A percentile compares a stretch with the other conserved stretches of the same genome.
phyloP scores from a whole-genome alignment of 768 basidiomycete species.

The Hygrophorus russula region DNA sequence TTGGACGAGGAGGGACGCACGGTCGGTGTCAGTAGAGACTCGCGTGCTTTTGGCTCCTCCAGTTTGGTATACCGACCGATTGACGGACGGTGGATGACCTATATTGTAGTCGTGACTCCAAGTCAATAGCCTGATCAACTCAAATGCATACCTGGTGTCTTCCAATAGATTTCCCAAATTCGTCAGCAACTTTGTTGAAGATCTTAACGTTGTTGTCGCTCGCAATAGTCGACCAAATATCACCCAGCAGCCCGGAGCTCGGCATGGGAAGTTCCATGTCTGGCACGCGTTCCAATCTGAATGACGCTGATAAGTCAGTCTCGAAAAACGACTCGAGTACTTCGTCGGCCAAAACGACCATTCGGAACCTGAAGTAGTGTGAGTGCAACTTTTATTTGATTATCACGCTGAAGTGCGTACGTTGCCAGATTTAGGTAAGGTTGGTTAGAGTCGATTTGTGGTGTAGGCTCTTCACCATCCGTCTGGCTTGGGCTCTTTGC shows the following conservation, averaged over 20 bases:
- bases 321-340: conserved; percentile 96
- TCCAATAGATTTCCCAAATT: conserved; percentile 89
- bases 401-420: conserved; percentile 25
- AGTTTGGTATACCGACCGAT: conserved; percentile 78
- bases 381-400: background rate
- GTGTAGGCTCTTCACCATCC: conserved; percentile 27
- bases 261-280: conserved; percentile 54
- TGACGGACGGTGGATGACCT: conserved; percentile 70
- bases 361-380: conserved; percentile 65
- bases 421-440: conserved; percentile 91
- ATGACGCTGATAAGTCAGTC: conserved; percentile 80
- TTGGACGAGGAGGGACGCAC: conserved; percentile 52
- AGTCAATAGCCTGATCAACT: conserved; percentile 1
- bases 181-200: conserved; percentile 88
- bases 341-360: conserved; percentile 97
- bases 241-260: conserved; percentile 60
- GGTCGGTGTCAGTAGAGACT: conserved; percentile 68
- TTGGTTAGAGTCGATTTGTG: conserved; percentile 57
- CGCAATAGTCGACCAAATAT: conserved; percentile 82
- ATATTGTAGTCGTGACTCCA: background rate
- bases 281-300: conserved; percentile 62
- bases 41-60: conserved; percentile 82
- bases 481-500: conserved; percentile 19
- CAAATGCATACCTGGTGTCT: conserved; percentile 61
- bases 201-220: conserved; percentile 90